phyloP scores from a whole-genome alignment of 345 rosid genomes.

The Eucalyptus curtisii region DNA sequence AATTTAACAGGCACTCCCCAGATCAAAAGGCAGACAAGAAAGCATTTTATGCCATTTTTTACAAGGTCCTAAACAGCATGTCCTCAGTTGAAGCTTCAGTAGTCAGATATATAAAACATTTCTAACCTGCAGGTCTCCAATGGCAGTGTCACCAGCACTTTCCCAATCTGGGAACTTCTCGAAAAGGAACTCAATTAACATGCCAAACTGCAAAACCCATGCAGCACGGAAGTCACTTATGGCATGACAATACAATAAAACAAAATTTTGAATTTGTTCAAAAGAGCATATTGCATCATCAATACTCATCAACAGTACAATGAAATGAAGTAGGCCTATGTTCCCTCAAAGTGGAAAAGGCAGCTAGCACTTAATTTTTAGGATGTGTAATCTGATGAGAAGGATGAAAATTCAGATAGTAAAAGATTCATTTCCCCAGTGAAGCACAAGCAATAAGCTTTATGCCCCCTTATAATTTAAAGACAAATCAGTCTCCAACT shows the following conservation, averaged over 20 bases:
- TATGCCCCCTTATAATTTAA: background rate
- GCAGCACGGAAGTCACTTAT: background rate
- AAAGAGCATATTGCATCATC: background rate
- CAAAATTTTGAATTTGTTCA: background rate
- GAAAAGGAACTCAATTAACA: slow-evolving; percentile 89
- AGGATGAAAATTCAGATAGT: background rate
- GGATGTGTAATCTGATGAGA: background rate
- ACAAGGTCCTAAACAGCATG: background rate
- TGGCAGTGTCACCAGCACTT: slow-evolving; percentile 56
- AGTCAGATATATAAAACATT: background rate
- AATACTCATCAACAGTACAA: background rate
- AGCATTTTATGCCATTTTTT: background rate
- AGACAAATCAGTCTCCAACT: background rate
- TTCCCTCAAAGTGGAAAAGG: background rate
- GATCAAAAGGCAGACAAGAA: background rate
- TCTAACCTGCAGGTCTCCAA: slow-evolving; percentile 91
- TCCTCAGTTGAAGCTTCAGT: background rate
- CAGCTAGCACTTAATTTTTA: background rate
- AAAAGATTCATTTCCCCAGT: background rate
- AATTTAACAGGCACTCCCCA: background rate
- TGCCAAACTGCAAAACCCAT: slow-evolving; percentile 66
- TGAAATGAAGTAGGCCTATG: background rate
- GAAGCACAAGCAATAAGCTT: background rate
- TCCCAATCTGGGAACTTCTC: slow-evolving; percentile 65
- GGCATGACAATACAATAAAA: background rate